Base-by-base conservation (phyloP, 129 eudicot species). In the Escallonia rubra region DNA sequence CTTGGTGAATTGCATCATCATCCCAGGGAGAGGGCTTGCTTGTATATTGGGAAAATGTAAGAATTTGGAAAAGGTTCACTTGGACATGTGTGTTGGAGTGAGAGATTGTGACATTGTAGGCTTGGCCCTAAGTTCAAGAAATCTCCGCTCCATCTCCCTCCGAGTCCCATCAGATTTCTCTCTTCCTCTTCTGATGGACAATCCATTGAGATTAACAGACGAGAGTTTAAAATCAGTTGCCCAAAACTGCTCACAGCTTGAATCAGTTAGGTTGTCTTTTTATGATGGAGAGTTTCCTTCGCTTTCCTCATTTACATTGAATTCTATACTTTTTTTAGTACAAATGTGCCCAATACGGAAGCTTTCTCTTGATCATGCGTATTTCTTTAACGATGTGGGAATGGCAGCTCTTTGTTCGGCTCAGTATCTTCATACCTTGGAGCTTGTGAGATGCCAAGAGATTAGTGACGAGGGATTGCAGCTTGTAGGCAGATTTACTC, bases 11-110 rank as follows among this genome's bases (percentile, higher is more conserved):
- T 84, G 97, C 64, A 83, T 91, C 59, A 81, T 85, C 45, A 81
- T 76, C 74, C 96, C 93, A 1, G 96, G 97, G 5, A 74, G 88
- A 75, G 97, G 97, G 34, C 85, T 91, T 7, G 96, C 97, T 39
- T 87, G 97, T 79, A 74, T 91, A 15, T 59, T 91, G n/a, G 87
- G 72, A 10, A 87, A 83, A 64, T 91, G 97, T 77, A 70, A 73
- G 69, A 87, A 85, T 69, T 73, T 91, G 63, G 89, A 90, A 74
- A 84, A 78, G 60, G 67, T 87, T 66, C 77, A 78, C 23, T 63
- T 90, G 63, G 97, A 91, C 80, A 80, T 85, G 94, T 91, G 97
- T 71, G 81, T 82, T 40, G 97, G 97, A 15, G 86, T 78, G 2
- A 69, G 87, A 43, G 96, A 91, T 46, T 66, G 53, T 42, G 96